phyloP scores from a whole-genome alignment of 208 protist species.

The Leishmania tropica region DNA sequence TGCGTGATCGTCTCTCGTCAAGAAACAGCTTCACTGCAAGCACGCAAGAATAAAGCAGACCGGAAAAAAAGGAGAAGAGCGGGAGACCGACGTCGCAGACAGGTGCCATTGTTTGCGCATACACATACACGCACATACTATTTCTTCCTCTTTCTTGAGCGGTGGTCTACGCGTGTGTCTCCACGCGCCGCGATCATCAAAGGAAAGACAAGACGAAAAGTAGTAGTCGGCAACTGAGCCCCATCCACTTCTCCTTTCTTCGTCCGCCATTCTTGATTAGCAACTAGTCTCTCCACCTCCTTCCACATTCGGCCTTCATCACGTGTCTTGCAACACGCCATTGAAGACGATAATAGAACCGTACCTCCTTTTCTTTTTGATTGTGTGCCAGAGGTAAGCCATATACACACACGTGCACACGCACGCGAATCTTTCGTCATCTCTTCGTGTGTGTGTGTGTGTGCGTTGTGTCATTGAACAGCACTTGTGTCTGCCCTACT shows the following conservation, averaged over 20 bases:
- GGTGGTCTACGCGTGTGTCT: not conserved
- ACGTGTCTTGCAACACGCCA: constrained; percentile 1
- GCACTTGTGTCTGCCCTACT: not conserved
- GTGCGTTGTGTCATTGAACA: not conserved
- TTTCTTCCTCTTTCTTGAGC: not conserved
- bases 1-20: not conserved
- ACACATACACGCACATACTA: not conserved
- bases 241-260: not conserved
- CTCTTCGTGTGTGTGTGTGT: not conserved
- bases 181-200: not conserved
- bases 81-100: not conserved
- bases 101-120: not conserved
- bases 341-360: constrained; percentile 1
- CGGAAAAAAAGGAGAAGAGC: no score
- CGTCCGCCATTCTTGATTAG: not conserved
- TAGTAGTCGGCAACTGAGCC: not conserved
- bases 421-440: not conserved
- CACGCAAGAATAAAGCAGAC: not conserved
- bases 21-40: not conserved
- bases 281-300: not conserved
- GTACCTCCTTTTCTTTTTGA: not conserved
- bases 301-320: not conserved
- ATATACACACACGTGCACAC: not conserved
- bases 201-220: not conserved
- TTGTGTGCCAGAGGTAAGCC: not conserved